A percentile compares a stretch with the other conserved stretches of the same genome.
Conservation (phyloP, 1,284 basidiomycete species). For the Cryptococcus sp. region DNA sequence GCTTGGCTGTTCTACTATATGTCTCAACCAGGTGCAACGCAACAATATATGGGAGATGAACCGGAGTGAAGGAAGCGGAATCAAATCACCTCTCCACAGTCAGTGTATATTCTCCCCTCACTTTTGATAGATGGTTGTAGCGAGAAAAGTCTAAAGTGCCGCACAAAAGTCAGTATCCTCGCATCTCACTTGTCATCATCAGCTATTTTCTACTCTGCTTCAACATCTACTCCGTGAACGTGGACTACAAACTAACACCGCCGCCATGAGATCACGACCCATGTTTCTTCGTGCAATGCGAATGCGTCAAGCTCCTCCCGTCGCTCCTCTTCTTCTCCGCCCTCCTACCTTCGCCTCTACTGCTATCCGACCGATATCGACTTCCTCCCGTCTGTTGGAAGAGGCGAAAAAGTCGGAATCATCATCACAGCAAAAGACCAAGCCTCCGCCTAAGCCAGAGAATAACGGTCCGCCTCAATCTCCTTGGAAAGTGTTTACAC, state of each 20-base stretch:
- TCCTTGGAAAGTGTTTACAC: constrained; percentile 94
- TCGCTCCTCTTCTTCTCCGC: constrained; percentile 9
- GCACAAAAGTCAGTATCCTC: neutral
- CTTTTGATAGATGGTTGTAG: neutral
- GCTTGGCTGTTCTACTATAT: neutral
- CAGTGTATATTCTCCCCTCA: neutral
- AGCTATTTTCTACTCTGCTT: neutral
- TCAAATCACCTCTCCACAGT: too few relatives aligned
- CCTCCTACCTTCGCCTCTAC: constrained; percentile 4
- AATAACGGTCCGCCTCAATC: constrained; percentile 66
- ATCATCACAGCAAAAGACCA: constrained; percentile 8
- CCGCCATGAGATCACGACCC: constrained; percentile 28
- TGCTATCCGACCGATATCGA: constrained; percentile 22
- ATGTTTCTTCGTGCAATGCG: constrained; percentile 23
- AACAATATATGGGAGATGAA: neutral
- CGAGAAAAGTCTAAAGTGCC: neutral
- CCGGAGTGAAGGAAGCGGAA: neutral
- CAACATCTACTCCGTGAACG: neutral
- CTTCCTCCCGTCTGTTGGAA: constrained; percentile 20
- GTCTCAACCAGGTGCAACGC: neutral
- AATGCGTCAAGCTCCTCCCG: constrained; percentile 12
- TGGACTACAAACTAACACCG: neutral
- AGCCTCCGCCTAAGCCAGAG: constrained; percentile 10
- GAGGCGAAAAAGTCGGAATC: constrained; percentile 16
- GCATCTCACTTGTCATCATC: neutral